Conservation (phyloP, 257 asterid genomes). For the Jacaranda mimosifolia region DNA sequence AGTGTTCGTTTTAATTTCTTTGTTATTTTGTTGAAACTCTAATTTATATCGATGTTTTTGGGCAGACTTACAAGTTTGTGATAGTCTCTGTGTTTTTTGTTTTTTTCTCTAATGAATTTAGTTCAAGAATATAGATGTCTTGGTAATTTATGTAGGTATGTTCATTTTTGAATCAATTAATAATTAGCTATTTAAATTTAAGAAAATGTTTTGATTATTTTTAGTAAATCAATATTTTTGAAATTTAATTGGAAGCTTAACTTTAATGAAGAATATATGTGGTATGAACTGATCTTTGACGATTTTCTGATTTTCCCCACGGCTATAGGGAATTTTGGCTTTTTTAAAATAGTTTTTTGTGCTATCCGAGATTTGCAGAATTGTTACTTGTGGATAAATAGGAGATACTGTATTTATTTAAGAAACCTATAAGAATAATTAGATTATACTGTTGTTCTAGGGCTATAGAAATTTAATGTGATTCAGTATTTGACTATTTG, state of each 20-base stretch:
- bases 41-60: conserved; percentile 9
- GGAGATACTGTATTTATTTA: background rate
- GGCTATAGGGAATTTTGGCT: background rate
- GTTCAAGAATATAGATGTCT: conserved; percentile 16
- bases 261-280: background rate
- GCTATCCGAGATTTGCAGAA: conserved; percentile 7
- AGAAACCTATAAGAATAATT: background rate
- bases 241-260: background rate
- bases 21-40: conserved; percentile 23
- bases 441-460: background rate
- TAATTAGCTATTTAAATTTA: conserved; percentile 17
- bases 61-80: conserved; percentile 22
- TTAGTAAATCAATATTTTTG: background rate
- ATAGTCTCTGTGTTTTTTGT: background rate
- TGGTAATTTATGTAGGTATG: background rate
- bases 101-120: conserved; percentile 1
- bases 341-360: background rate
- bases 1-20: background rate
- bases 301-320: conserved; percentile 19
- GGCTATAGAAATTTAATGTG: background rate
- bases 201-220: conserved; percentile 23
- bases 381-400: background rate
- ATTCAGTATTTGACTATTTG: background rate
- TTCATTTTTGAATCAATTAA: background rate
- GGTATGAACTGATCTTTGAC: conserved; percentile 29